phyloP scores from a whole-genome alignment of 345 rosid genomes.

The Eucalyptus regnans region DNA sequence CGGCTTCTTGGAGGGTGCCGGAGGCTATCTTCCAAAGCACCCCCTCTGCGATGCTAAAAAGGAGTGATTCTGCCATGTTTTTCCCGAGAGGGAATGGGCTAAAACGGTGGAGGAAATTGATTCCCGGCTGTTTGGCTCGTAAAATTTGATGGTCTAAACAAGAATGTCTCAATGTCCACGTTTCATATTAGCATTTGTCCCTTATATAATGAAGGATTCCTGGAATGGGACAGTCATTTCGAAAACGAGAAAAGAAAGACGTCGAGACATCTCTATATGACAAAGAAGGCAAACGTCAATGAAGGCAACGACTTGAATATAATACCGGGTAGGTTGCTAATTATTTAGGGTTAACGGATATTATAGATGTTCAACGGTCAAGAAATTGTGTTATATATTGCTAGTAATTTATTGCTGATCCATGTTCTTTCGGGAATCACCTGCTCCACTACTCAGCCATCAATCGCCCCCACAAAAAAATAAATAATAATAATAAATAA shows the following conservation, averaged over 20 bases:
- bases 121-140: not conserved
- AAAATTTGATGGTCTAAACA: not conserved
- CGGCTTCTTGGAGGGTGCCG: not conserved
- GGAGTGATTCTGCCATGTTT: not conserved
- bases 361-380: not conserved
- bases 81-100: not conserved
- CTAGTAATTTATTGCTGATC: not conserved
- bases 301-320: not conserved
- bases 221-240: not conserved
- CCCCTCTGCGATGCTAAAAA: not conserved
- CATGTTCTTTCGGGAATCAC: not conserved
- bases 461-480: accelerated
- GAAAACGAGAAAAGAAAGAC: not conserved
- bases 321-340: not conserved
- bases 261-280: not conserved
- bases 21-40: not conserved
- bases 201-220: not conserved
- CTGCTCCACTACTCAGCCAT: not conserved
- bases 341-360: not conserved
- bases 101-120: not conserved
- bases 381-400: accelerated
- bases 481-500: too few species aligned
- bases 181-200: not conserved
- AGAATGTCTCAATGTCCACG: not conserved
- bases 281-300: not conserved